A percentile compares a stretch with the other conserved stretches of the same genome.
Evolutionary conservation across 2,329 filamentous ascomycete species (phyloP).

Genomic region (Pseudogymnoascus sp.): DNA sequence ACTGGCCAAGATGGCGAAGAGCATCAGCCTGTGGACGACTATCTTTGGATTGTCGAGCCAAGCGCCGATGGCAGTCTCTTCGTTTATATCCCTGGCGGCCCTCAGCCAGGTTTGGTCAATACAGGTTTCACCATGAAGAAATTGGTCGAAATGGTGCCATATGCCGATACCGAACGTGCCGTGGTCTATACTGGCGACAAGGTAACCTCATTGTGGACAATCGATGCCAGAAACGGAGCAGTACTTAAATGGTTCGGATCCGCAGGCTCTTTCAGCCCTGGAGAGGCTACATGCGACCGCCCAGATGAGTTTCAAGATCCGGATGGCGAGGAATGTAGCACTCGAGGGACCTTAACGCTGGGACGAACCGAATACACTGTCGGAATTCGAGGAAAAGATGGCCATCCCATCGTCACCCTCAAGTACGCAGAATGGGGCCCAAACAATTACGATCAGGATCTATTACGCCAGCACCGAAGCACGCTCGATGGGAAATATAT

Average conservation of each 20-base stretch:
- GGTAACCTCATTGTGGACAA: conserved; percentile 78
- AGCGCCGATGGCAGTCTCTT: conserved; percentile 80
- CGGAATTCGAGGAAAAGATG: conserved; percentile 68
- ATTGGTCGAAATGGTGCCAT: conserved; percentile 74
- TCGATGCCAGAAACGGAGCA: conserved; percentile 77
- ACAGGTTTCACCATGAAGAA: conserved; percentile 73
- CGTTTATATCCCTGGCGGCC: conserved; percentile 64
- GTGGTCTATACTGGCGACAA: conserved; percentile 89
- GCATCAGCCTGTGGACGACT: conserved; percentile 60
- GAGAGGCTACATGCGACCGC: conserved; percentile 41
- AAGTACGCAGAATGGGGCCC: conserved; percentile 92
- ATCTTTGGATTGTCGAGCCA: conserved; percentile 92
- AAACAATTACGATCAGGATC: conserved; percentile 82
- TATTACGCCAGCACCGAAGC: conserved; percentile 70
- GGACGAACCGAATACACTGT: conserved; percentile 87
- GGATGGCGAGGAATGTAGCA: conserved; percentile 67
- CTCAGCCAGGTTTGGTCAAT: conserved; percentile 51
- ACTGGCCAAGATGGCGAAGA: conserved; percentile 47
- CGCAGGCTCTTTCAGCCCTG: conserved; percentile 45
- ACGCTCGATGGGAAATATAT: conserved; percentile 86
- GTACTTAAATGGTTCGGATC: conserved; percentile 80
- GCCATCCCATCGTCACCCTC: conserved; percentile 74
- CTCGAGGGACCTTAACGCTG: conserved; percentile 70
- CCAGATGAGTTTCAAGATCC: conserved; percentile 50
- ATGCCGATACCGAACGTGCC: conserved; percentile 63